These are phyloP conservation scores for Lichtheimia corymbifera DNA, from an alignment of 371 early-diverging fungal species.

Conservation along the genomic window DNA sequence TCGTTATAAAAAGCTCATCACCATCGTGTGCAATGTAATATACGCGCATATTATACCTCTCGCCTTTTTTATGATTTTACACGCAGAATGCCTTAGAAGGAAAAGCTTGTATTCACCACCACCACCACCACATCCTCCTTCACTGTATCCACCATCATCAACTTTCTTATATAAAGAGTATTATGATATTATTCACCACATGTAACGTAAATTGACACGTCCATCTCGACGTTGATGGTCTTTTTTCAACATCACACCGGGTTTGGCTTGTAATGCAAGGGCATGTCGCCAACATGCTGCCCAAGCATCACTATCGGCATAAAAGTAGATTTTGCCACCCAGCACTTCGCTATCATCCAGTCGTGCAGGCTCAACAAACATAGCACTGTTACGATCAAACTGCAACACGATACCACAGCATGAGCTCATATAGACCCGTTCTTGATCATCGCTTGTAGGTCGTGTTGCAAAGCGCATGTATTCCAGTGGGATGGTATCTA, in stretches of 20 bases:
- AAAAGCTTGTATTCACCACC: too few relatives aligned
- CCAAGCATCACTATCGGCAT: constrained; percentile 9
- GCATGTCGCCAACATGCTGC: constrained; percentile 10
- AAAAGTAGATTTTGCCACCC: constrained; percentile 16
- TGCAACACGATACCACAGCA: constrained; percentile 10
- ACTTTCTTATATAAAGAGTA: not conserved
- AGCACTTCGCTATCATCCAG: constrained; percentile 14
- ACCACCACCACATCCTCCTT: too few relatives aligned
- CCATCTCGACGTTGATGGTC: not conserved
- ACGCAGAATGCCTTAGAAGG: too few relatives aligned
- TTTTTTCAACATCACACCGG: not conserved
- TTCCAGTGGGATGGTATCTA: constrained; percentile 7
- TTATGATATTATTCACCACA: constrained; percentile 4
- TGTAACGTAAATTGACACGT: constrained; percentile 8
- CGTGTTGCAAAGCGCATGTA: constrained; percentile 2
- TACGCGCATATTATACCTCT: not conserved
- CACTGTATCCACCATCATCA: too few relatives aligned
- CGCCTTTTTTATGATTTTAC: too few relatives aligned
- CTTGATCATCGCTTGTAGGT: constrained; percentile 15
- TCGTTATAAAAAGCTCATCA: not conserved
- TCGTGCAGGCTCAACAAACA: constrained; percentile 6
- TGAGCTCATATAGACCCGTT: constrained; percentile 7
- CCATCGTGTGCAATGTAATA: not conserved
- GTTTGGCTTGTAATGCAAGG: not conserved
- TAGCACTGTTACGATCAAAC: constrained; percentile 8